Evolutionary conservation across 805 yeast genomes (phyloP).

Genomic region (Metschnikowia anglica): DNA sequence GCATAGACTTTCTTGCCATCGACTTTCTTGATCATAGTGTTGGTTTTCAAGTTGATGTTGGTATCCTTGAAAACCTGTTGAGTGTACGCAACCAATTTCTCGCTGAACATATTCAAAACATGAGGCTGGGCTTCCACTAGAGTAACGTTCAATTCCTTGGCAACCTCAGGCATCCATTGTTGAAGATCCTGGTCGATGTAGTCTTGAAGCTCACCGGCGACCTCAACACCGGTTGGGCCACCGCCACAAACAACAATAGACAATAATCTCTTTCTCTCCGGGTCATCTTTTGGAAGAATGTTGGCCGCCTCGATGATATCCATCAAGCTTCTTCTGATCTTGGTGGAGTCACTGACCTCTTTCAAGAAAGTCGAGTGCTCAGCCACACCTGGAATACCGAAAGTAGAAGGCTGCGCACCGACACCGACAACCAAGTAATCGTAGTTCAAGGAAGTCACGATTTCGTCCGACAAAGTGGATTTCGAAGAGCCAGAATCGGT

Average conservation of each 20-base stretch:
- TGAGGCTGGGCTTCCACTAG: constrained; percentile 90
- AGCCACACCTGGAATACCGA: constrained; percentile 91
- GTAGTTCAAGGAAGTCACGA: constrained; percentile 52
- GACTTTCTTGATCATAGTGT: constrained; percentile 87
- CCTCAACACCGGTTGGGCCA: constrained; percentile 98
- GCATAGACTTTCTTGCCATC: constrained; percentile 70
- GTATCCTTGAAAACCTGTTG: constrained; percentile 66
- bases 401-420: constrained; percentile 93
- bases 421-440: constrained; percentile 91
- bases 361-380: constrained; percentile 87
- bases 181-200: constrained; percentile 87
- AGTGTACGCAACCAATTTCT: constrained; percentile 72
- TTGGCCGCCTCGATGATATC: constrained; percentile 88
- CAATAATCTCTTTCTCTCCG: constrained; percentile 80
- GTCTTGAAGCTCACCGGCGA: constrained; percentile 95
- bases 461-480: constrained; percentile 43
- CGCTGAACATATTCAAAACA: constrained; percentile 74
- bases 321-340: constrained; percentile 79
- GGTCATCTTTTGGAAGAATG: constrained; percentile 68
- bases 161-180: constrained; percentile 86
- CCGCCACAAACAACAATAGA: constrained; percentile 95
- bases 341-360: constrained; percentile 85
- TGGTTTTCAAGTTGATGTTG: constrained; percentile 72
- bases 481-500: constrained; percentile 46
- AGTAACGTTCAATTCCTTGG: constrained; percentile 77